Evolutionary conservation across 305 asterid genomes (phyloP).

Genomic region (Fraxinus velutina): DNA sequence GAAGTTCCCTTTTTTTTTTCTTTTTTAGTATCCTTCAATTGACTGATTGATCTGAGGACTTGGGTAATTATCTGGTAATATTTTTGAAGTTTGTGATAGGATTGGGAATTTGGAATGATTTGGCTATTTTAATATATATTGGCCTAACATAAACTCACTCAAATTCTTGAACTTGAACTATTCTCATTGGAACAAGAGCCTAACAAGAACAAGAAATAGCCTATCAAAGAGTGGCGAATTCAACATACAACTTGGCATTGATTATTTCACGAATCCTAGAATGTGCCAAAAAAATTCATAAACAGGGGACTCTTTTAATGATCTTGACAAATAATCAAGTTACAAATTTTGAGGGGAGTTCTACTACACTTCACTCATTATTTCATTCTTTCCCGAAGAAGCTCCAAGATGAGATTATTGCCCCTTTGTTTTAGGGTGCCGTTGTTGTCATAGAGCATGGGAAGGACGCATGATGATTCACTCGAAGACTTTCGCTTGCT

Average conservation of each 20-base stretch:
- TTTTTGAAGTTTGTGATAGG: neutral
- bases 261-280: neutral
- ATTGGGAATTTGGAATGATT: neutral
- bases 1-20: no score
- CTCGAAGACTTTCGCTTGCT: no score
- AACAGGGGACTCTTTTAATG: neutral
- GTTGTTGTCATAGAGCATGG: neutral
- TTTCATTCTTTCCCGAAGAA: neutral
- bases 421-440: neutral
- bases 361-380: neutral
- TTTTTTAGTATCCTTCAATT: neutral
- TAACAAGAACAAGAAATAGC: neutral
- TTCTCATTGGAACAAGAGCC: neutral
- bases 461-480: neutral
- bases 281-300: neutral
- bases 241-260: neutral
- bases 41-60: neutral
- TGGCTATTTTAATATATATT: neutral
- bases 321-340: neutral
- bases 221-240: neutral
- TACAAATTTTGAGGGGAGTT: no score
- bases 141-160: neutral
- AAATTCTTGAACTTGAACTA: neutral
- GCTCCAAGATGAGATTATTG: neutral
- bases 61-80: neutral